These are phyloP conservation scores for Wallacemonas rigidus DNA, from an alignment of 208 protist species.

Conservation along the genomic window DNA sequence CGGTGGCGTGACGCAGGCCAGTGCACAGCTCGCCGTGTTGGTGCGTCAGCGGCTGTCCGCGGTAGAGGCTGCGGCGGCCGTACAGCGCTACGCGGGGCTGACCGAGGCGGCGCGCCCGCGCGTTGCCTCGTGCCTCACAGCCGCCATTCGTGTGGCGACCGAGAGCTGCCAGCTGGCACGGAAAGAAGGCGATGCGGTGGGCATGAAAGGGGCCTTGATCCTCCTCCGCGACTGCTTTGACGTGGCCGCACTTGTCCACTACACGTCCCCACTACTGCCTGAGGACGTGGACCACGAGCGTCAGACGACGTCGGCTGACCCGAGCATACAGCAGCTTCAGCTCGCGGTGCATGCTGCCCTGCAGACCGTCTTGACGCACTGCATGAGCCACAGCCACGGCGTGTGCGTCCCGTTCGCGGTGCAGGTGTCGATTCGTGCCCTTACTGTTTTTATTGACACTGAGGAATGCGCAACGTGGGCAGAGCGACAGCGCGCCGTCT, in stretches of 20 bases:
- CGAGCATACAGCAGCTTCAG: slow-evolving; percentile 72
- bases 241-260: slow-evolving; percentile 61
- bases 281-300: slow-evolving; percentile 69
- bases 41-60: slow-evolving; percentile 49
- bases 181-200: slow-evolving; percentile 30
- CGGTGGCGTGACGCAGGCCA: background rate
- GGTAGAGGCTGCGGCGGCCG: slow-evolving; percentile 7
- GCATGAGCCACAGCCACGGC: slow-evolving; percentile 38
- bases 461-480: slow-evolving; percentile 48
- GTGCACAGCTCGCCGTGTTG: slow-evolving; percentile 28
- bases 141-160: slow-evolving; percentile 57
- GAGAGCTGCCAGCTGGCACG: slow-evolving; percentile 54
- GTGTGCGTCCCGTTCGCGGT: slow-evolving; percentile 42
- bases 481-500: slow-evolving; percentile 24
- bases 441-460: slow-evolving; percentile 77
- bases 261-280: slow-evolving; percentile 51
- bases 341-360: slow-evolving; percentile 48
- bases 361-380: slow-evolving; percentile 58
- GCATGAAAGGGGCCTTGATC: slow-evolving; percentile 40
- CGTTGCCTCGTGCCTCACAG: slow-evolving; percentile 71
- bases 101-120: slow-evolving; percentile 23
- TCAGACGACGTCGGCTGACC: slow-evolving; percentile 65
- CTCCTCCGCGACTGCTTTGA: slow-evolving; percentile 67
- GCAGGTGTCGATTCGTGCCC: slow-evolving; percentile 50
- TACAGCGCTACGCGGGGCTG: slow-evolving; percentile 3